Evolutionary conservation across 2,329 filamentous ascomycete species (phyloP).

Genomic region (Sporothrix inflata): DNA sequence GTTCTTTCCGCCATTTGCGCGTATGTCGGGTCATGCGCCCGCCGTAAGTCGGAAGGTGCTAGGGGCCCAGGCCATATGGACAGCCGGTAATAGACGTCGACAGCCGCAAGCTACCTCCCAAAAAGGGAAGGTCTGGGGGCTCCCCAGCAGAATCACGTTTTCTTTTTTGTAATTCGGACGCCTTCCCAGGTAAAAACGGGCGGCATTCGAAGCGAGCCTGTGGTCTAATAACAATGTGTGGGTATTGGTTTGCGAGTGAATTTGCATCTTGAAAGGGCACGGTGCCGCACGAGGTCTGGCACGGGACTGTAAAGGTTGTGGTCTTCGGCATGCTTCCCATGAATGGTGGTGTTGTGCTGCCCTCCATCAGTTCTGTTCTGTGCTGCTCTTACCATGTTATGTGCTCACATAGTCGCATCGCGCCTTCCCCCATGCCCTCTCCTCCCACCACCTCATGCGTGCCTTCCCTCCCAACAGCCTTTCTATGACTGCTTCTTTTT

Average conservation of each 20-base stretch:
- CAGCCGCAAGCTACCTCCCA: constrained; percentile 24
- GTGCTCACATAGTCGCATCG: neutral
- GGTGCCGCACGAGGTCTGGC: too few relatives aligned
- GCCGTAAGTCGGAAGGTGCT: constrained; percentile 25
- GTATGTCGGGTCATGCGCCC: neutral
- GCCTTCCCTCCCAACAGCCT: neutral
- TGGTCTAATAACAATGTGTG: neutral
- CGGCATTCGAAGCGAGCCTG: neutral
- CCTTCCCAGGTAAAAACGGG: neutral
- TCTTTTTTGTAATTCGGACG: constrained; percentile 7
- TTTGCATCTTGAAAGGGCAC: neutral
- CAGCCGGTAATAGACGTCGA: constrained; percentile 27
- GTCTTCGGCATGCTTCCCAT: neutral
- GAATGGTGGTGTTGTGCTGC: neutral
- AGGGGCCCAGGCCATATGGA: constrained; percentile 2
- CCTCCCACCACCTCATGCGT: neutral
- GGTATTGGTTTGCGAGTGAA: neutral
- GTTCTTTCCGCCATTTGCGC: neutral
- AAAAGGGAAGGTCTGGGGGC: constrained; percentile 25
- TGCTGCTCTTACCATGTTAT: neutral
- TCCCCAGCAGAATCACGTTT: neutral
- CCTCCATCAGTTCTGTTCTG: neutral
- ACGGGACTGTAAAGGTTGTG: neutral
- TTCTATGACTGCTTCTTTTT: neutral
- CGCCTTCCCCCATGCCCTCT: neutral